phyloP scores from a whole-genome alignment of 2,329 filamentous ascomycete genomes.

The Coniella vitis region DNA sequence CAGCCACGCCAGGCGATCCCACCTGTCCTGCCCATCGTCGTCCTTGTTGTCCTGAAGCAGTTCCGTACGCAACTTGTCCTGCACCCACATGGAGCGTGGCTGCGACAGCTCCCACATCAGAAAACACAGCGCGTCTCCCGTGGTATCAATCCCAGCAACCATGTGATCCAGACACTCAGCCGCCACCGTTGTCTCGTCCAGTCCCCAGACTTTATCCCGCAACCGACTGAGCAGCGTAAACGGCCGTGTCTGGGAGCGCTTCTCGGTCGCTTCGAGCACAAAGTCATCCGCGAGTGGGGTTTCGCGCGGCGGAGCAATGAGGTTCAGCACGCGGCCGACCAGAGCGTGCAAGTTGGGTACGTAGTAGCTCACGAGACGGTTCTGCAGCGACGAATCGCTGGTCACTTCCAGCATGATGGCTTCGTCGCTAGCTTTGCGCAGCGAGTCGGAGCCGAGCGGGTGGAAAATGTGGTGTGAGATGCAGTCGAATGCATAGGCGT shows the following conservation, averaged over 20 bases:
- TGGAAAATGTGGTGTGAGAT: conserved; percentile 65
- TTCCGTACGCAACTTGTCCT: conserved; percentile 47
- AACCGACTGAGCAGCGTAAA: conserved; percentile 56
- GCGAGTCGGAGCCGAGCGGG: conserved; percentile 55
- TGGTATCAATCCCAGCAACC: conserved; percentile 66
- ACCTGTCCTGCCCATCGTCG: conserved; percentile 21
- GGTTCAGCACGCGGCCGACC: conserved; percentile 37
- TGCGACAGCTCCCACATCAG: conserved; percentile 66
- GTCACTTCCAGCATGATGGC: conserved; percentile 63
- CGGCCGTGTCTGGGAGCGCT: conserved; percentile 35
- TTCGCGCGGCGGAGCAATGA: conserved; percentile 47
- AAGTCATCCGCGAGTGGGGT: conserved; percentile 54
- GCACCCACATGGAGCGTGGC: conserved; percentile 43
- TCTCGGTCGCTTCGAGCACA: conserved; percentile 45
- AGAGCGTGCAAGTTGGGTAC: conserved; percentile 44
- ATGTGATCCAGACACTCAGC: conserved; percentile 67
- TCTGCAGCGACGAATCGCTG: conserved; percentile 60
- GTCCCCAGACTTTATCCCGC: conserved; percentile 40
- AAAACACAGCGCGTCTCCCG: conserved; percentile 62
- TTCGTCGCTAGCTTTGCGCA: conserved; percentile 48
- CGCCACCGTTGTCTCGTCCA: conserved; percentile 49
- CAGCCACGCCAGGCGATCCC: conserved; percentile 50
- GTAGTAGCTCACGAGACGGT: conserved; percentile 54
- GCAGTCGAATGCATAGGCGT: conserved; percentile 64
- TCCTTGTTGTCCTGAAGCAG: conserved; percentile 25